These are phyloP conservation scores for Monosporascus sp. DNA, from an alignment of 2,329 filamentous ascomycete genomes.

Conservation along the genomic window DNA sequence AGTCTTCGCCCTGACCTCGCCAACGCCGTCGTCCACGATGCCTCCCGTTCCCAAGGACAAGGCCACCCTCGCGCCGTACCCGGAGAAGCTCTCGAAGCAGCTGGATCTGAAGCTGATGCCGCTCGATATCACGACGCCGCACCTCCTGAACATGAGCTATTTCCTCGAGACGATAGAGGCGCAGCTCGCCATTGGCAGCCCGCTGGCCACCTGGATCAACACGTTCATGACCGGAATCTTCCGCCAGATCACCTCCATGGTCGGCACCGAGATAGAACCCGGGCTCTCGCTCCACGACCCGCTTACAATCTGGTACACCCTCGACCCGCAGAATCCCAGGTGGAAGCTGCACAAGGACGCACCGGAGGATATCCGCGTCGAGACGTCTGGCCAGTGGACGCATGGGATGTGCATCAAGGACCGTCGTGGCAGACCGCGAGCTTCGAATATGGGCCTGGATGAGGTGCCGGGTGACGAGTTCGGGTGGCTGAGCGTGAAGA, in stretches of 20 bases:
- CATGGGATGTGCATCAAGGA: conserved; percentile 86
- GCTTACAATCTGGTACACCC: conserved; percentile 71
- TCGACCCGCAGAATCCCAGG: conserved; percentile 52
- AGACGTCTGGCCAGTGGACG: conserved; percentile 92
- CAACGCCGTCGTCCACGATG: conserved; percentile 71
- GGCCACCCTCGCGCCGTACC: conserved; percentile 55
- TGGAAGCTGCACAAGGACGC: conserved; percentile 51
- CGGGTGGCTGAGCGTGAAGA: conserved; percentile 68
- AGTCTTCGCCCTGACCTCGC: conserved; percentile 71
- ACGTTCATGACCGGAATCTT: conserved; percentile 70
- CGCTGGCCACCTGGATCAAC: conserved; percentile 66
- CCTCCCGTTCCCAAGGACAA: conserved; percentile 56
- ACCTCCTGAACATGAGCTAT: conserved; percentile 56
- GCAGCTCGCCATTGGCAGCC: conserved; percentile 57
- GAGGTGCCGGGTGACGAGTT: conserved; percentile 63
- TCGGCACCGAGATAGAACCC: conserved; percentile 51
- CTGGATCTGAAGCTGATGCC: conserved; percentile 69
- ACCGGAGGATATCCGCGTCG: conserved; percentile 79
- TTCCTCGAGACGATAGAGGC: conserved; percentile 53
- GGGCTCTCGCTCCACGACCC: conserved; percentile 71
- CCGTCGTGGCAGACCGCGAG: conserved; percentile 54
- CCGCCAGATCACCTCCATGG: conserved; percentile 58
- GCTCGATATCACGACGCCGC: conserved; percentile 69
- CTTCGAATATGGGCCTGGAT: conserved; percentile 39
- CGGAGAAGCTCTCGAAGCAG: conserved; percentile 52